phyloP scores from a whole-genome alignment of 768 basidiomycete genomes.

The Gymnopilus junonius region DNA sequence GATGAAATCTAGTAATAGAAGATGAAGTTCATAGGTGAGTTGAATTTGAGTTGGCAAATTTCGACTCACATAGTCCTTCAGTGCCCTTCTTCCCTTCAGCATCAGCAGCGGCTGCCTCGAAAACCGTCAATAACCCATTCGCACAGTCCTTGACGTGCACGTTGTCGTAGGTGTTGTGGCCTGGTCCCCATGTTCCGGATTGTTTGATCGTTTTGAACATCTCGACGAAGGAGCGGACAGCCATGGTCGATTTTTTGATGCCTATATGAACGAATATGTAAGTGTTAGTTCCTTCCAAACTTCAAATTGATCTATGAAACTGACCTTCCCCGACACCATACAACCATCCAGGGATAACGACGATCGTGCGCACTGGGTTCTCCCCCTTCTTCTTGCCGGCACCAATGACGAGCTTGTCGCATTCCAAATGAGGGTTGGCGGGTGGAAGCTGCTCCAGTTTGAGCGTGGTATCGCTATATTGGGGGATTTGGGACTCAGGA shows the following conservation, averaged over 20 bases:
- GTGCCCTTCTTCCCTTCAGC: conserved; percentile 42
- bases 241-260: conserved; percentile 39
- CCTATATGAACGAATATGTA: conserved; percentile 22
- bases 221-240: conserved; percentile 40
- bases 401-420: conserved; percentile 36
- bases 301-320: background rate
- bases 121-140: conserved; percentile 35
- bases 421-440: conserved; percentile 23
- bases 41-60: conserved; percentile 2
- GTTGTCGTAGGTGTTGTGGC: conserved; percentile 39
- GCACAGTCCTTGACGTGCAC: conserved; percentile 50
- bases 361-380: conserved; percentile 47
- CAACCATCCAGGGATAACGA: conserved; percentile 45
- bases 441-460: conserved; percentile 30
- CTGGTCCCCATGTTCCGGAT: conserved; percentile 47
- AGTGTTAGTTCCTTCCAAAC: too few species aligned
- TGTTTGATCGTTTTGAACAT: conserved; percentile 35
- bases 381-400: conserved; percentile 44
- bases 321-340: conserved; percentile 47
- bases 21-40: background rate
- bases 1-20: conserved; percentile 34
- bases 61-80: conserved; percentile 40
- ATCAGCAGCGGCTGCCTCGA: conserved; percentile 46
- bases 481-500: conserved; percentile 30
- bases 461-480: conserved; percentile 43